phyloP scores from a whole-genome alignment of 108 stramenopile genomes.

The Nitzschia sp. region DNA sequence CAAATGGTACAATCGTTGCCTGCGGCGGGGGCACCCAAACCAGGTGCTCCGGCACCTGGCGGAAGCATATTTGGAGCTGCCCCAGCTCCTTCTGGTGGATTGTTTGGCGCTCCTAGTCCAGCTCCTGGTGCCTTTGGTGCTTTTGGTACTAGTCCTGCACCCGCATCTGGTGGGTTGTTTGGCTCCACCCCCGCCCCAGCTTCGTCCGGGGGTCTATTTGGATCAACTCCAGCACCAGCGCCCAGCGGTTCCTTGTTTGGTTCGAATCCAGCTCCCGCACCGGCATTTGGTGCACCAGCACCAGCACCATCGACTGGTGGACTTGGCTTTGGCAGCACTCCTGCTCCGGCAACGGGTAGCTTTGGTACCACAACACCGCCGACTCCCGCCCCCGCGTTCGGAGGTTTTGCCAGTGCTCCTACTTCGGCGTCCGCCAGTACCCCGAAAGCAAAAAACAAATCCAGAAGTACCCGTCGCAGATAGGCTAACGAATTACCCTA shows the following conservation, averaged over 20 bases:
- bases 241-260: conserved; percentile 60
- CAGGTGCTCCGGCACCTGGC: conserved; percentile 52
- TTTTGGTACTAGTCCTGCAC: conserved; percentile 49
- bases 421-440: conserved; percentile 6
- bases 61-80: conserved; percentile 39
- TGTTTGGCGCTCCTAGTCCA: conserved; percentile 53
- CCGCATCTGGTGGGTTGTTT: conserved; percentile 41
- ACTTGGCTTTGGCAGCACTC: conserved; percentile 27
- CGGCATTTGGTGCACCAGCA: conserved; percentile 31
- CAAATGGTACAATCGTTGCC: conserved; percentile 43
- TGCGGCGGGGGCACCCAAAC: conserved; percentile 25
- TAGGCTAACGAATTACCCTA: too few relatives aligned
- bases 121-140: conserved; percentile 46
- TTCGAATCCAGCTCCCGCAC: conserved; percentile 36
- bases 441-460: conserved; percentile 30
- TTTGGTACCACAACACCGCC: too few relatives aligned
- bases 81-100: conserved; percentile 41
- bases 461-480: conserved; percentile 15
- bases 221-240: conserved; percentile 48
- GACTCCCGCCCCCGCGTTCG: conserved; percentile 41
- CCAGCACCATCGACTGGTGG: conserved; percentile 37
- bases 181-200: conserved; percentile 54
- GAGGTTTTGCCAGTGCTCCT: conserved; percentile 6
- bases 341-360: conserved; percentile 36
- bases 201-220: conserved; percentile 49